A percentile compares a stretch with the other conserved stretches of the same genome.
These are phyloP conservation scores for Arthroderma uncinatum DNA, from an alignment of 2,329 filamentous ascomycete genomes.

Conservation along the genomic window DNA sequence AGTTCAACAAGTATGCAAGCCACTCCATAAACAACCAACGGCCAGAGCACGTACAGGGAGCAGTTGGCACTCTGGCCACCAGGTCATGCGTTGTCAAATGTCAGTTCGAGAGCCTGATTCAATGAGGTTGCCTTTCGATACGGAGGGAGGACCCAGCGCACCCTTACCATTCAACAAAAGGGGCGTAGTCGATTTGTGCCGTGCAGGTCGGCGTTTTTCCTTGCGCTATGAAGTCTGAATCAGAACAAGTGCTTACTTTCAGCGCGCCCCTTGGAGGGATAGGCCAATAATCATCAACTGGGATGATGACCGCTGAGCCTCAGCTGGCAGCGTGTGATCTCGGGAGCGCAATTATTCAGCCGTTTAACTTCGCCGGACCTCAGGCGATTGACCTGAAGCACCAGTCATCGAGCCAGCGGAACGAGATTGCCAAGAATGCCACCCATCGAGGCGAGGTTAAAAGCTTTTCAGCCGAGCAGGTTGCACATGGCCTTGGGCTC, in stretches of 20 bases:
- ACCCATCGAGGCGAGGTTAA: not conserved
- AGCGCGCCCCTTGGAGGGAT: not conserved
- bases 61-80: not conserved
- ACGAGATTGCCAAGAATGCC: not conserved
- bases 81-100: not conserved
- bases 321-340: conserved; percentile 2
- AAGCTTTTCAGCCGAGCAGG: not conserved
- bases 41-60: no score
- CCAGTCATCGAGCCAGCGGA: not conserved
- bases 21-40: not conserved
- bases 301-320: not conserved
- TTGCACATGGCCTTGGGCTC: not conserved
- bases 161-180: not conserved
- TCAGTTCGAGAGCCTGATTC: not conserved
- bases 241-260: not conserved
- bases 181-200: not conserved
- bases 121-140: not conserved
- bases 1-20: not conserved
- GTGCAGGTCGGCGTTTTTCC: not conserved
- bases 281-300: not conserved
- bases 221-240: not conserved
- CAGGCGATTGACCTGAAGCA: not conserved
- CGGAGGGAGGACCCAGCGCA: not conserved
- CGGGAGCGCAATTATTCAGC: not conserved
- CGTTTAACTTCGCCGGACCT: not conserved